Percentiles rank a stretch among this genome's conserved stretches.
Conservation (phyloP, 73 alveolate species). For the Loxodes magnus region DNA sequence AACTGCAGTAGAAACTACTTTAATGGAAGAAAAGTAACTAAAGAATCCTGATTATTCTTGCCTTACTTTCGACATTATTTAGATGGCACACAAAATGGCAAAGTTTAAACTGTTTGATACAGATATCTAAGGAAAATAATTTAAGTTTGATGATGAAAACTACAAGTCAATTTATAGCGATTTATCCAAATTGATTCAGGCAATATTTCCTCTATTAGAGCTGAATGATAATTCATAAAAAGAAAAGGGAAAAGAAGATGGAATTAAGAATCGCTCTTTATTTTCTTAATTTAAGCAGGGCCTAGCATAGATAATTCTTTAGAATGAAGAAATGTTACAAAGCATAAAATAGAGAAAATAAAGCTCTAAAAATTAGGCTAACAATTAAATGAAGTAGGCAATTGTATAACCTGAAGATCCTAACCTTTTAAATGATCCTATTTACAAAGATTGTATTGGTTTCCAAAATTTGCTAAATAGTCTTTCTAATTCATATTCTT, state of each 20-base stretch:
- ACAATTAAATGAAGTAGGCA: background rate
- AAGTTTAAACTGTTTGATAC: background rate
- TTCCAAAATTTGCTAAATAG: background rate
- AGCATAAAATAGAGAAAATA: no score
- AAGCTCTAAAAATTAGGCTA: no score
- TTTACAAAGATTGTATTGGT: background rate
- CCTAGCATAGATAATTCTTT: no score
- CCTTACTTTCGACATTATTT: background rate
- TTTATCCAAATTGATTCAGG: background rate
- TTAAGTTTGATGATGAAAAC: background rate
- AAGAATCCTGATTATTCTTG: no score
- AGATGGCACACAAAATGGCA: background rate
- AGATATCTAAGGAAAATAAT: background rate
- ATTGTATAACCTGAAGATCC: background rate
- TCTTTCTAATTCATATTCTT: background rate
- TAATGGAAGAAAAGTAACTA: no score
- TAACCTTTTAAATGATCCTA: background rate
- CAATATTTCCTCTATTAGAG: conserved; percentile 1
- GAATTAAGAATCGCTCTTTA: background rate
- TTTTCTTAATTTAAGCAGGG: no score
- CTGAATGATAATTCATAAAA: no score
- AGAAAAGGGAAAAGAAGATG: background rate
- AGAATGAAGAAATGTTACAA: no score
- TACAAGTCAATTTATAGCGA: background rate
- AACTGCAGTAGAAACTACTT: no score